phyloP scores from a whole-genome alignment of 2,329 filamentous ascomycete genomes.

The Ascosphaera apis region DNA sequence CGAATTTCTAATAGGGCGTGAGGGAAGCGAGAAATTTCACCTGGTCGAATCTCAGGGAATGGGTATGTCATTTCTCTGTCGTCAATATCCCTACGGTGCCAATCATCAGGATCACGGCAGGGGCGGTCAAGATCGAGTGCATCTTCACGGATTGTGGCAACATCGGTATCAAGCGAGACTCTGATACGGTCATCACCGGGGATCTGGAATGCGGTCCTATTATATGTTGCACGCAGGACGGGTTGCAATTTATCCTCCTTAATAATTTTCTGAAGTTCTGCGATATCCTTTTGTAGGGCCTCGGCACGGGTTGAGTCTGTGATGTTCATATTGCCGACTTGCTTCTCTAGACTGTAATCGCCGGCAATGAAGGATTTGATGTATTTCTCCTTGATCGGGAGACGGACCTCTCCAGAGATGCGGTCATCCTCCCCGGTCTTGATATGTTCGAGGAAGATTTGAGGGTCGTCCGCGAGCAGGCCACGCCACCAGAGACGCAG shows the following conservation, averaged over 20 bases:
- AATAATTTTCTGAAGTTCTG: slow-evolving; percentile 60
- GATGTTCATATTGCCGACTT: slow-evolving; percentile 29
- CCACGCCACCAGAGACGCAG: slow-evolving; percentile 82
- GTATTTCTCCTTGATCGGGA: slow-evolving; percentile 89
- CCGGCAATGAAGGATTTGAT: slow-evolving; percentile 67
- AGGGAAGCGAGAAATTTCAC: slow-evolving; percentile 76
- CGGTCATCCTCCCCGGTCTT: slow-evolving; percentile 49
- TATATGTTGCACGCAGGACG: slow-evolving; percentile 76
- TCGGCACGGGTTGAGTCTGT: slow-evolving; percentile 42
- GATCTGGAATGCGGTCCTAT: slow-evolving; percentile 87
- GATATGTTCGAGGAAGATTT: slow-evolving; percentile 79
- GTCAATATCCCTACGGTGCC: slow-evolving; percentile 85
- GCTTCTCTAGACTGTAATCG: slow-evolving; percentile 56
- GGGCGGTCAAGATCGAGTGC: slow-evolving; percentile 60
- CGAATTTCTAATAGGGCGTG: slow-evolving; percentile 87
- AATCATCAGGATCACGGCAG: slow-evolving; percentile 66
- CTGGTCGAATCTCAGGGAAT: slow-evolving; percentile 67
- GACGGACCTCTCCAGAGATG: slow-evolving; percentile 46
- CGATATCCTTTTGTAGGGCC: slow-evolving; percentile 46
- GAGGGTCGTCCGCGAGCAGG: slow-evolving; percentile 51
- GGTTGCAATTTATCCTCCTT: slow-evolving; percentile 57
- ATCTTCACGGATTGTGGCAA: slow-evolving; percentile 63
- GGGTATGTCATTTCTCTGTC: slow-evolving; percentile 61
- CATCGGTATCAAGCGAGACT: slow-evolving; percentile 77
- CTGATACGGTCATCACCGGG: slow-evolving; percentile 75